Evolutionary conservation across 768 basidiomycete genomes (phyloP).

Genomic region (Mycena galopus): DNA sequence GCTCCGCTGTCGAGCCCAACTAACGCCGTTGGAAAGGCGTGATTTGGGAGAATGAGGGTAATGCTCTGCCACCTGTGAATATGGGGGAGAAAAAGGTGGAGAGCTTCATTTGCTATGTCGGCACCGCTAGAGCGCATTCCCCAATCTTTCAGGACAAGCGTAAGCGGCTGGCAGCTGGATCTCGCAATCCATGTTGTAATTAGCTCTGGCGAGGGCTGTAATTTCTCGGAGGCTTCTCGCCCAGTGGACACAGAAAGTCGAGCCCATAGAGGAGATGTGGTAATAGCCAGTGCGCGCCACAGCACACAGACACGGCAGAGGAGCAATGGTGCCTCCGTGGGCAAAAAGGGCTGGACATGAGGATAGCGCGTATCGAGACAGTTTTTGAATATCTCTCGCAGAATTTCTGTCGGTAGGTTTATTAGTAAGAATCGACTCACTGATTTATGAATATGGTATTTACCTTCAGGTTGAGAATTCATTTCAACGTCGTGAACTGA

Average conservation of each 20-base stretch:
- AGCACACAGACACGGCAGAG: constrained; percentile 14
- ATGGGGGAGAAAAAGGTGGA: constrained; percentile 19
- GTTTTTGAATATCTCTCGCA: constrained; percentile 25
- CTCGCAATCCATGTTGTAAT: constrained; percentile 25
- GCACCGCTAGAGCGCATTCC: neutral
- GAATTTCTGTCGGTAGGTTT: constrained; percentile 9
- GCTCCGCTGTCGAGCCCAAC: neutral
- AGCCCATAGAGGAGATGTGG: constrained; percentile 19
- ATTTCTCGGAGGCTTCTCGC: neutral
- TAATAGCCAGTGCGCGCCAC: constrained; percentile 17
- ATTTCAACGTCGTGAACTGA: neutral
- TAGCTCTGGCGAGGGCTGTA: constrained; percentile 4
- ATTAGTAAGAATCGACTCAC: neutral
- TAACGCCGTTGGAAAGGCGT: constrained; percentile 8
- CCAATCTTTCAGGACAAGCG: constrained; percentile 14
- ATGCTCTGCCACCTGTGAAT: constrained; percentile 25
- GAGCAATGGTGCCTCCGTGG: constrained; percentile 24
- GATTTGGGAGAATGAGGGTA: constrained; percentile 23
- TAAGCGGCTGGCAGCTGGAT: constrained; percentile 21
- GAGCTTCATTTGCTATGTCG: constrained; percentile 5
- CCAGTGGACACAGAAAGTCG: constrained; percentile 17
- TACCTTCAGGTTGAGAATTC: constrained; percentile 16
- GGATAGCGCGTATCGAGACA: constrained; percentile 17
- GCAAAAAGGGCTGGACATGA: constrained; percentile 11
- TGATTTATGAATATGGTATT: neutral